Conservation (phyloP, 1,139 yeast species). For the Debaryomyces subglobosus region DNA sequence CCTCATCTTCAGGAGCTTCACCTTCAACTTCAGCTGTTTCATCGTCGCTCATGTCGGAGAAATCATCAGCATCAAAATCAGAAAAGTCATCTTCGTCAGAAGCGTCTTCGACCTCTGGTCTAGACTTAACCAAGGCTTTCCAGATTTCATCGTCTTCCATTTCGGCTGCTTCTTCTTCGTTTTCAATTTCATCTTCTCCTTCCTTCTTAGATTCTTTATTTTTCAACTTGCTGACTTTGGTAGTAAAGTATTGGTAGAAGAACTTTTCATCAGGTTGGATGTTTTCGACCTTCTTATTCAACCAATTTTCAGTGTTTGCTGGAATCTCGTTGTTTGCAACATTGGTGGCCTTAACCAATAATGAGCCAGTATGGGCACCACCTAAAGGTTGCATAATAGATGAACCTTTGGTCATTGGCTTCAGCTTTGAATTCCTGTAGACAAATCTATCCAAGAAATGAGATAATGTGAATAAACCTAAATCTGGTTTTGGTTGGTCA, state of each 20-base stretch:
- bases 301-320: conserved; percentile 85
- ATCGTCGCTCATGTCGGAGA: conserved; percentile 34
- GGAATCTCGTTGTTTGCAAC: conserved; percentile 53
- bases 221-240: conserved; percentile 54
- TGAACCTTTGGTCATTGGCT: conserved; percentile 70
- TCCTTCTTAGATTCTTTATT: conserved; percentile 27
- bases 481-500: conserved; percentile 68
- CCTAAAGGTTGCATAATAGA: conserved; percentile 98
- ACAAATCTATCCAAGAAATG: conserved; percentile 96
- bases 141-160: conserved; percentile 82
- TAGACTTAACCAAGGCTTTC: conserved; percentile 84
- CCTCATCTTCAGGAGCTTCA: conserved; percentile 19
- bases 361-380: conserved; percentile 79
- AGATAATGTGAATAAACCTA: conserved; percentile 81
- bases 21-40: conserved; percentile 31
- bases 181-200: conserved; percentile 27
- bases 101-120: conserved; percentile 71
- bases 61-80: conserved; percentile 53
- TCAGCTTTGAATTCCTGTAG: conserved; percentile 87
- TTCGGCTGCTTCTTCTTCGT: conserved; percentile 52
- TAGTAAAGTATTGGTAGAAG: conserved; percentile 83
- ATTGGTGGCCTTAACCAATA: conserved; percentile 72
- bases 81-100: conserved; percentile 49
- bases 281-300: conserved; percentile 60
- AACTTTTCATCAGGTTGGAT: conserved; percentile 88